Base-by-base conservation (phyloP, 2,329 filamentous ascomycete genomes). In the Elsinoe fawcettii region DNA sequence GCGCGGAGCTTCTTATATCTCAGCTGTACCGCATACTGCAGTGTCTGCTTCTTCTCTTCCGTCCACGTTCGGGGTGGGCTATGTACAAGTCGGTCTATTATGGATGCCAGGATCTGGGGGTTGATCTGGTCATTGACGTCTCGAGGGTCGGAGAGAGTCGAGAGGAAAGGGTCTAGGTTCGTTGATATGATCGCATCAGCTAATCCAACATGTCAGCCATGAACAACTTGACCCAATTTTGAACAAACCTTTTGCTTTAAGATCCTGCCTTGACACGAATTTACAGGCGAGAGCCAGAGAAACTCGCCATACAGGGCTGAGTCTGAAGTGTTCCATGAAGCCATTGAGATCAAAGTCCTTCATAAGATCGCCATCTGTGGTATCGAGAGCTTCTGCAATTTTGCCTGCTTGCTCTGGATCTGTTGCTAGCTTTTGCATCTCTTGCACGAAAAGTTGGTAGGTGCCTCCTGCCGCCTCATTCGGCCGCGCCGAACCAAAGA, bases 331-430 rank as follows among this genome's bases (percentile, higher is more conserved):
- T 62, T 95, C 88, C 79, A 97, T 85, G 69, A 99, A 97, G 1
- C 87, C 88, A 2, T 88, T 87, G n/a, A 99, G 80, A 69, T 99
- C 92, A 66, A 99, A 96, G 69, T 97, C 92, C 58, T 90, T 87
- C 71, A 96, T 96, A 60, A 96, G 83, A 65, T 99, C 92, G 65
- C 93, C 90, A 64, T 93, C 92, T 18, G 85, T 88, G 1, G 85
- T 86, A 71, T 96, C 91, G 69, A 99, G 87, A 18, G 91, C 88
- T 70, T 97, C 91, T 60, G 92, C 91, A 68, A 99, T 95, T 73
- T 90, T 95, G 65, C 83, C 81, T 53, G 91, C 88, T 75, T 96
- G 90, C 58, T 90, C 83, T 55, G 83, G 79, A 70, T 95, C 88
- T 61, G 84, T 83, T 51, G 85, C 81, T 63, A 96, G 83, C 75